A percentile compares a stretch with the other conserved stretches of the same genome.
These are phyloP conservation scores for Polyporus tsugae DNA, from an alignment of 1,284 basidiomycete species.

Conservation along the genomic window DNA sequence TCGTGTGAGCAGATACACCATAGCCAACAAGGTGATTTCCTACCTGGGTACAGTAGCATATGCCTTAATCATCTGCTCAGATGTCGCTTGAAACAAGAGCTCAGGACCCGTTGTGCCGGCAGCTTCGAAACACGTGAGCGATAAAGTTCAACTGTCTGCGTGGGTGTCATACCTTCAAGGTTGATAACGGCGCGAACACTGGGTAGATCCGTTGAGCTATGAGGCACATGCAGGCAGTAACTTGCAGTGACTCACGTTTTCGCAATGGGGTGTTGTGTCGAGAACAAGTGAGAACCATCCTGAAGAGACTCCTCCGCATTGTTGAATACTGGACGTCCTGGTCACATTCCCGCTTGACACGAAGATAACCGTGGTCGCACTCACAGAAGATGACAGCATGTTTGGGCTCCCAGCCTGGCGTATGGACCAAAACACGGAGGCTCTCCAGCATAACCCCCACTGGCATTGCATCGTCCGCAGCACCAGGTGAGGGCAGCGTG, in stretches of 20 bases:
- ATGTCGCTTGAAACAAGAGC: slow-evolving; percentile 96
- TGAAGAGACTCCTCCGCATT: slow-evolving; percentile 95
- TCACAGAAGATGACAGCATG: slow-evolving; percentile 88
- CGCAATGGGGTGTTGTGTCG: slow-evolving; percentile 84
- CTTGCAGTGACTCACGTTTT: slow-evolving; percentile 61
- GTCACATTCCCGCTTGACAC: background rate
- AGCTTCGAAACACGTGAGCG: slow-evolving; percentile 51
- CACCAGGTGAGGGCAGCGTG: slow-evolving; percentile 83
- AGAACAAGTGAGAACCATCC: slow-evolving; percentile 93
- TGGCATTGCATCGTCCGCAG: slow-evolving; percentile 88
- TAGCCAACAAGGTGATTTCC: slow-evolving; percentile 16
- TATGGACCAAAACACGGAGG: slow-evolving; percentile 82
- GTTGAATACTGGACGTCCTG: slow-evolving; percentile 82
- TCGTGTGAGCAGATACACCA: slow-evolving; percentile 4
- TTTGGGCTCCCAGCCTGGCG: slow-evolving; percentile 75
- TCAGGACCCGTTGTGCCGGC: slow-evolving; percentile 91
- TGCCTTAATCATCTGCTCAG: slow-evolving; percentile 92
- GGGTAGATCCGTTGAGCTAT: slow-evolving; percentile 10
- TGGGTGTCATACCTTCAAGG: slow-evolving; percentile 73
- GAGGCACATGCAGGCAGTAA: background rate
- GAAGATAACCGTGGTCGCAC: slow-evolving; percentile 39
- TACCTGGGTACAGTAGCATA: slow-evolving; percentile 86
- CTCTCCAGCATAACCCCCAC: slow-evolving; percentile 95
- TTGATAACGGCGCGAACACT: slow-evolving; percentile 92
- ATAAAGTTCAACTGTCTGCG: background rate